Evolutionary conservation across 768 basidiomycete genomes (phyloP), one percentile per base, ranked within the genome.

Genomic region (Cystofilobasidium bisporidii): DNA sequence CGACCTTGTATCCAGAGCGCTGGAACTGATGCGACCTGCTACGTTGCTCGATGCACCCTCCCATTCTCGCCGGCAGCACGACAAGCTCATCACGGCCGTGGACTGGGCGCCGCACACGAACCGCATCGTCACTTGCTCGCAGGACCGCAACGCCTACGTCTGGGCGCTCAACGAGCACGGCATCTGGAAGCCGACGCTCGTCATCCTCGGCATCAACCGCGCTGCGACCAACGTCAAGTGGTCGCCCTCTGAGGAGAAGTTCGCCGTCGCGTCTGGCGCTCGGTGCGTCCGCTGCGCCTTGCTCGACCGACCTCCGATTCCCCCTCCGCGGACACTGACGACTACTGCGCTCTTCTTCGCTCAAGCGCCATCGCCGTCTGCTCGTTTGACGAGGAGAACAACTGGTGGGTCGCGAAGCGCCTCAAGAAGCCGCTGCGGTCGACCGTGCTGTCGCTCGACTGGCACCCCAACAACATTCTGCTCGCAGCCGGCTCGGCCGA

Each of bases 381-480:
- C 76, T 93, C 89, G 22, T 99, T 96, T 74, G 96, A 99, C 76
- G 82, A 88, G 14, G 96, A 99, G 80, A 93, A 88, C 79, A 88
- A 99, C 77, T 99, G 96, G 96, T 99, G 96, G 96, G 90, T 96
- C 4, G 87, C 93, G 22, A 91, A 90, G 76, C 87, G 88, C 69
- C 81, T 99, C 76, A 99, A 98, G 86, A 98, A 98, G 78, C 96
- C 96, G 30, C 88, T 99, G 74, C 80, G 91, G 71, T 91, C 91
- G 5, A 99, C 96, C 0, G 93, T 99, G 18, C 81, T 98, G 48
- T 85, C 86, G 6, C 80, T 99, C 72, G 94, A 98, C 72, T 99
- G 96, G 96, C 96, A 99, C 76, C 93, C 96, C 32, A 98, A 98
- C 82, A 98, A 96, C 75, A 93, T 98, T 18, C 81, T 99, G 9